Base-by-base conservation (phyloP, 495 filamentous ascomycete species). In the Neurospora africana region DNA sequence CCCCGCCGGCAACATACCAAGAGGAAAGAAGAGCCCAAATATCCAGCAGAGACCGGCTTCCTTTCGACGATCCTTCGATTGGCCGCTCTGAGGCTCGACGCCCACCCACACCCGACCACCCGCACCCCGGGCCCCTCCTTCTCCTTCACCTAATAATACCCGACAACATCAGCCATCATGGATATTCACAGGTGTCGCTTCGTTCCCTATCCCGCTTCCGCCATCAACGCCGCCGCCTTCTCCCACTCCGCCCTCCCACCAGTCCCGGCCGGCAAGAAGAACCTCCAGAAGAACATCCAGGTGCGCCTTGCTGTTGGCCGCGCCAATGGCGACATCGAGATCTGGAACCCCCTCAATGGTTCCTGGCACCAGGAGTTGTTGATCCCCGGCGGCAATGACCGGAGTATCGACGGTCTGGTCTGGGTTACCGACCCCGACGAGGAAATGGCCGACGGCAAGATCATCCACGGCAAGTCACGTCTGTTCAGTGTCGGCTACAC, bases 401-500 rank as follows among this genome's bases (percentile, higher is more conserved):
- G 93, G 68, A 94, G 92, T 72, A 91, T 97, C 71, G 95, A 98
- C 82, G 93, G 92, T 15, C 84, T 99, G 6, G 89, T 89, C 35
- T 99, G 95, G 95, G 93, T 89, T n/a, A 92, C 92, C 71, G 95
- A 97, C 74, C 89, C 92, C 21, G 86, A 90, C 61, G 89, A 92
- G 77, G 79, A 85, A 21, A 88, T 92, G 68, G 85, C 83, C 23
- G 82, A 87, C 72, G 88, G 88, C 43, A 84, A 83, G 53, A 89
- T 84, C 74, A 79, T 90, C 21, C 81, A 89, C 43, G 95, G 95
- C 70, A 89, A 86, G 76, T 86, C 97, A 77, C 89, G 95, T 75
- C 87, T 99, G 37, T 98, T 98, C 83, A 98, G 95, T 81, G 95
- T 98, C 79, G 95, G 96, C 72, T 97, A 94, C 79, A 97, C 94